phyloP scores from a whole-genome alignment of 495 filamentous ascomycete genomes.

The Tuber melanosporum region DNA sequence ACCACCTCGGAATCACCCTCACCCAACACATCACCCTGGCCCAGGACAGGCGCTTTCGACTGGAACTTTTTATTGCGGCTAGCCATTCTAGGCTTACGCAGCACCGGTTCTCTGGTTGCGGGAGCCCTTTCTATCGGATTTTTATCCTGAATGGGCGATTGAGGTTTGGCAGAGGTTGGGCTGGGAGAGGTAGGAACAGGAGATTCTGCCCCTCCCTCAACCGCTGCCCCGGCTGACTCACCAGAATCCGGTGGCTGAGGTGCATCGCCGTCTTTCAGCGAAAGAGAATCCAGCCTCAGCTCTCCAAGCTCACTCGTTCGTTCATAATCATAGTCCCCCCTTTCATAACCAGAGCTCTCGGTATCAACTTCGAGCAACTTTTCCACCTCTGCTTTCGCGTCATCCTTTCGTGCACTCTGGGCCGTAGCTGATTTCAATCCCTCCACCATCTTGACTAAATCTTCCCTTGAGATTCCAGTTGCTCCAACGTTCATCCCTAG shows the following conservation, averaged over 20 bases:
- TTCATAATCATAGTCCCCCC: background rate
- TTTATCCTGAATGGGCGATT: background rate
- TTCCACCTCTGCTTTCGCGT: background rate
- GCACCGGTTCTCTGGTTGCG: slow-evolving; percentile 16
- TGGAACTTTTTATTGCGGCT: slow-evolving; percentile 26
- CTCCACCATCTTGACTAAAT: slow-evolving; percentile 36
- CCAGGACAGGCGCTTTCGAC: slow-evolving; percentile 33
- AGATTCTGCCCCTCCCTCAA: background rate
- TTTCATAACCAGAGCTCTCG: background rate
- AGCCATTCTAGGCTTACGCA: slow-evolving; percentile 9
- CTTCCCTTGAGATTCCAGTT: slow-evolving; percentile 41
- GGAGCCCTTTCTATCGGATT: slow-evolving; percentile 13
- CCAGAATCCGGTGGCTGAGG: background rate
- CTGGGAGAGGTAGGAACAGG: slow-evolving; percentile 1
- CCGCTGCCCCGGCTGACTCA: background rate
- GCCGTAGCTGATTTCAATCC: slow-evolving; percentile 18
- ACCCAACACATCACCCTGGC: slow-evolving; percentile 51
- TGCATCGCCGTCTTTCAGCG: background rate
- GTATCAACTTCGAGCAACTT: background rate
- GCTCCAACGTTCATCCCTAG: slow-evolving; percentile 46
- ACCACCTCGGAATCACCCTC: slow-evolving; percentile 78
- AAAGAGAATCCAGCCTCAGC: background rate
- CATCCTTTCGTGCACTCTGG: slow-evolving; percentile 10
- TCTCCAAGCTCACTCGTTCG: background rate
- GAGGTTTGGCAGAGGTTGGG: slow-evolving; percentile 8